These are phyloP conservation scores for Calonectria hawksworthii DNA, from an alignment of 2,329 filamentous ascomycete genomes.

Conservation along the genomic window DNA sequence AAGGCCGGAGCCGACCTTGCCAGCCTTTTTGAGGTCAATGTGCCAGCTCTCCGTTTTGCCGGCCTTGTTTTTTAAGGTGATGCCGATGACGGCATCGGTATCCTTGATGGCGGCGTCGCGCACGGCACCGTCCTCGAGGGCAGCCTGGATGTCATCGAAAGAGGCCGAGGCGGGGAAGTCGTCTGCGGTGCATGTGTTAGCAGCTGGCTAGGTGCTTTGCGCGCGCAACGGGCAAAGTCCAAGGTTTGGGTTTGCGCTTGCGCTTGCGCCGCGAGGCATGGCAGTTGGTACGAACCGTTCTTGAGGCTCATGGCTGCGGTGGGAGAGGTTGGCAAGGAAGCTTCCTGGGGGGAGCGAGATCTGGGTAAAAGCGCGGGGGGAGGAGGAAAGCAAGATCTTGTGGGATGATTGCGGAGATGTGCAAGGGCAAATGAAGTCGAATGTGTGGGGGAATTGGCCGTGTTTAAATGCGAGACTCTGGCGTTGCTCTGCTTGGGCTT, in stretches of 20 bases:
- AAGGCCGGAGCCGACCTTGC: slow-evolving; percentile 82
- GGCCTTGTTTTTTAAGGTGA: slow-evolving; percentile 89
- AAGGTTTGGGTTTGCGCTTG: slow-evolving; percentile 11
- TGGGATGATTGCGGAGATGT: background rate
- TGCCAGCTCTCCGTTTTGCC: slow-evolving; percentile 91
- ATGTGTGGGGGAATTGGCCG: slow-evolving; percentile 38
- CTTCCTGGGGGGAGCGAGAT: background rate
- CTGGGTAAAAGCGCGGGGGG: slow-evolving; percentile 12
- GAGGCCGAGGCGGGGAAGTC: slow-evolving; percentile 91
- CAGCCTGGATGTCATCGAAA: slow-evolving; percentile 88
- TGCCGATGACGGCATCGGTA: slow-evolving; percentile 88
- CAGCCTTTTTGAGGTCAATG: slow-evolving; percentile 94
- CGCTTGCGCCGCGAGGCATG: background rate
- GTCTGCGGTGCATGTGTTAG: slow-evolving; percentile 60
- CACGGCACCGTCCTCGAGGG: slow-evolving; percentile 77
- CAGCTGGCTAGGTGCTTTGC: slow-evolving; percentile 3
- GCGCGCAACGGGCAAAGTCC: background rate
- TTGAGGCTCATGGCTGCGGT: slow-evolving; percentile 76
- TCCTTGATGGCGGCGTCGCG: slow-evolving; percentile 91
- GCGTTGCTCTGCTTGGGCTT: slow-evolving; percentile 16
- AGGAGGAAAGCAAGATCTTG: background rate
- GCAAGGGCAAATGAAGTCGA: slow-evolving; percentile 8
- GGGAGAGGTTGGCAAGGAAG: background rate
- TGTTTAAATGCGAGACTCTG: slow-evolving; percentile 37
- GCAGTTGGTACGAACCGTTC: slow-evolving; percentile 68